Conservation (phyloP, 2,329 filamentous ascomycete species). For the Pseudocercospora eumusae region DNA sequence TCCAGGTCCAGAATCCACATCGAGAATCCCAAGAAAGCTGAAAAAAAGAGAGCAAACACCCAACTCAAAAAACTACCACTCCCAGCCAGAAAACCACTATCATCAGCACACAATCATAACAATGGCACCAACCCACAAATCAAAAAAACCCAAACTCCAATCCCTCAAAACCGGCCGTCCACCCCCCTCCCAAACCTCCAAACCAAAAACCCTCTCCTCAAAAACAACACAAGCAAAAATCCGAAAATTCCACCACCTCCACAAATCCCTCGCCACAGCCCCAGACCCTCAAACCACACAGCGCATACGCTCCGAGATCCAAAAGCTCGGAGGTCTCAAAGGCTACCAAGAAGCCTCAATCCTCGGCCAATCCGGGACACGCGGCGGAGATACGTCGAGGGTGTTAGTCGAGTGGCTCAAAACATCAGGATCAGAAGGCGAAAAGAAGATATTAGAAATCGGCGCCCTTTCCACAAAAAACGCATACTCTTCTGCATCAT, state of each 20-base stretch:
- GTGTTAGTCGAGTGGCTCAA: slow-evolving; percentile 61
- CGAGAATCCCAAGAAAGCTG: not conserved
- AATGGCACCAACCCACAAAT: not conserved
- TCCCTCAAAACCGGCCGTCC: slow-evolving; percentile 44
- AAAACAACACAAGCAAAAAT: slow-evolving; percentile 61
- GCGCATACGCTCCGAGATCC: slow-evolving; percentile 52
- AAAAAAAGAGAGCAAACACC: not conserved
- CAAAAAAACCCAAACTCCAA: not conserved
- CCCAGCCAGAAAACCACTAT: not conserved
- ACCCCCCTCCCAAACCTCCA: slow-evolving; percentile 42
- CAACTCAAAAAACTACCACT: no score
- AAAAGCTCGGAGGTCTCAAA: slow-evolving; percentile 59
- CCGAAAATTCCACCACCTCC: slow-evolving; percentile 60
- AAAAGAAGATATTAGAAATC: slow-evolving; percentile 77
- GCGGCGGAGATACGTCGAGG: slow-evolving; percentile 65
- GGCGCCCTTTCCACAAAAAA: slow-evolving; percentile 84
- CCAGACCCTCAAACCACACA: slow-evolving; percentile 42
- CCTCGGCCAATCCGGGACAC: slow-evolving; percentile 60
- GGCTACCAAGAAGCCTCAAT: slow-evolving; percentile 65
- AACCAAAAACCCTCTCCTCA: slow-evolving; percentile 51
- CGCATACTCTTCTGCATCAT: slow-evolving; percentile 70
- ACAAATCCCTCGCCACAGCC: slow-evolving; percentile 59
- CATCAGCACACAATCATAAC: not conserved
- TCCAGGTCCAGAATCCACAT: no score
- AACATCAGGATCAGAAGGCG: not conserved